Evolutionary conservation across 2,329 filamentous ascomycete genomes (phyloP).

Genomic region (Fusarium palustre): DNA sequence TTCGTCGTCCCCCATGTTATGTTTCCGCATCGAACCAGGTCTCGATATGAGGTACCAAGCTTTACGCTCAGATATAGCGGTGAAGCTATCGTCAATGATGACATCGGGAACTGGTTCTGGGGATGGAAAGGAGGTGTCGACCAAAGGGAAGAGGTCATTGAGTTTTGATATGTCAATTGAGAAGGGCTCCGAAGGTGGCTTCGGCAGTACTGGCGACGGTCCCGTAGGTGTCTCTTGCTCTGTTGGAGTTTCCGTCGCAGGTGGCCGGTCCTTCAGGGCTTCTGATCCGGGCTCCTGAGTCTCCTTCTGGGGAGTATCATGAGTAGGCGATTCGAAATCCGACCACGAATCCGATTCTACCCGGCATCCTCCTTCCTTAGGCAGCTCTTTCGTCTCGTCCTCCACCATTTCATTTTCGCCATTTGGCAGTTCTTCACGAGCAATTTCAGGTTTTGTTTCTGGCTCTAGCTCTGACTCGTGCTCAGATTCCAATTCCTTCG

Average conservation of each 20-base stretch:
- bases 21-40: slow-evolving; percentile 67
- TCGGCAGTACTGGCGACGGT: background rate
- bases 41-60: slow-evolving; percentile 74
- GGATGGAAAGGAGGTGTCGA: slow-evolving; percentile 42
- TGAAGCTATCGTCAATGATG: slow-evolving; percentile 65
- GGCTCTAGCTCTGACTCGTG: background rate
- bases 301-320: slow-evolving; percentile 13
- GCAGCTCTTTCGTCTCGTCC: background rate
- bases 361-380: background rate
- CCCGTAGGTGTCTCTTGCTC: background rate
- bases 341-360: slow-evolving; percentile 37
- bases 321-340: slow-evolving; percentile 34
- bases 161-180: slow-evolving; percentile 52
- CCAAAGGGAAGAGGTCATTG: slow-evolving; percentile 50
- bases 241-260: background rate
- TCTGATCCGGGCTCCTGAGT: background rate
- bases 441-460: background rate
- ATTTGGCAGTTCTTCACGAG: slow-evolving; percentile 1
- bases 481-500: background rate
- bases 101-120: slow-evolving; percentile 58
- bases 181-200: slow-evolving; percentile 36
- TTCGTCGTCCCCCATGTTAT: slow-evolving; percentile 68
- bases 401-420: slow-evolving; percentile 2
- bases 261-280: background rate
- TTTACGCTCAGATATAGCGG: slow-evolving; percentile 68